These are phyloP conservation scores for Pyrenochaeta sp. DNA, from an alignment of 2,329 filamentous ascomycete species.

Conservation along the genomic window DNA sequence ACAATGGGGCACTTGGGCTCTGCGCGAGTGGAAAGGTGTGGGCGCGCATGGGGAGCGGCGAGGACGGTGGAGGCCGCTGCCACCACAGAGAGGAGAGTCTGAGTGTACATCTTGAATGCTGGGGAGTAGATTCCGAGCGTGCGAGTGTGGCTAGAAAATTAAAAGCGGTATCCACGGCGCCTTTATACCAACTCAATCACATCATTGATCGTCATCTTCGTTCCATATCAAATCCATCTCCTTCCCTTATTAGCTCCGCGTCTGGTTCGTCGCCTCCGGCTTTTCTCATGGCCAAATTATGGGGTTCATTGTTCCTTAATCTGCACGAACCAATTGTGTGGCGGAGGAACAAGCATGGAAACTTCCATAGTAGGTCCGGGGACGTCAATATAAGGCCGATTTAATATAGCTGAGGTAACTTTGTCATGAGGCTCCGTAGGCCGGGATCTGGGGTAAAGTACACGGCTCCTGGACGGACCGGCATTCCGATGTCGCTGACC, in stretches of 20 bases:
- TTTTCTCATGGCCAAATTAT: conserved; percentile 22
- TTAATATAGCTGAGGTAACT: conserved; percentile 23
- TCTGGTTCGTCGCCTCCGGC: conserved; percentile 17
- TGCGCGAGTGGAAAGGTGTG: conserved; percentile 10
- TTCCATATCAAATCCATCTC: conserved; percentile 2
- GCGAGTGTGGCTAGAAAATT: not conserved
- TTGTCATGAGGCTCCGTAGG: conserved; percentile 15
- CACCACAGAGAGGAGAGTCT: conserved; percentile 28
- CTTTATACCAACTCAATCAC: conserved; percentile 20
- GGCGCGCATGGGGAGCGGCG: conserved; percentile 29
- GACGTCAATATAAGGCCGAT: conserved; percentile 15
- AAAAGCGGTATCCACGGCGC: not conserved
- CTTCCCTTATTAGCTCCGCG: conserved; percentile 15
- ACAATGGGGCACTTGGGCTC: conserved; percentile 47
- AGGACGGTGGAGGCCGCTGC: conserved; percentile 34
- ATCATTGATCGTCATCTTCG: conserved; percentile 3
- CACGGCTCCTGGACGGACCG: conserved; percentile 20
- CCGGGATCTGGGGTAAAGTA: conserved; percentile 23
- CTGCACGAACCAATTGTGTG: conserved; percentile 24
- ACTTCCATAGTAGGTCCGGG: conserved; percentile 31
- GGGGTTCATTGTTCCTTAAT: conserved; percentile 22
- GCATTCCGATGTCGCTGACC: conserved; percentile 9
- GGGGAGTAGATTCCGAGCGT: conserved; percentile 9
- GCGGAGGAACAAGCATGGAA: conserved; percentile 27
- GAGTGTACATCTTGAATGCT: conserved; percentile 32